Base-by-base conservation (phyloP, 2,329 filamentous ascomycete genomes). In the Ophiostoma pallidulum region DNA sequence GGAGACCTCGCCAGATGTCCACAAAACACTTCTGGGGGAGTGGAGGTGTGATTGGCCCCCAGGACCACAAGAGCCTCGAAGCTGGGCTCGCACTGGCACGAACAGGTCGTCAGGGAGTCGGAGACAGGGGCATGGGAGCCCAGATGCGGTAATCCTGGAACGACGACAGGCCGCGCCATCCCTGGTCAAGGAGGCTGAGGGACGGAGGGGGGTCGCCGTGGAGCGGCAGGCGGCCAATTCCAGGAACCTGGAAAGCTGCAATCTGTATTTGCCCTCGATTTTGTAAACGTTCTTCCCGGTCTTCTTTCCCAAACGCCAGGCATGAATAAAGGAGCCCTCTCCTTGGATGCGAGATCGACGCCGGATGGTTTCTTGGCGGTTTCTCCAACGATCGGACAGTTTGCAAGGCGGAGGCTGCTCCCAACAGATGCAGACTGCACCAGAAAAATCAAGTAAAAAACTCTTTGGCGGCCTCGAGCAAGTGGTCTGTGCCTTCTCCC, bases 11-110 rank as follows among this genome's bases (percentile, higher is more conserved):
- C 35, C 36, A 28, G 24, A 45, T 22, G 22, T 45, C n/a, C 32
- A 37, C 32, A 36, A 38, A 45, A 45, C 43, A 38, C 33, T 29
- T 10, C 36, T 41, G 22, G 29, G 12, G 28, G 39, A 35, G 47
- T 45, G 41, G 41, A 38, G 48, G 43, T 46, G 48, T 50, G 48
- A 47, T 50, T 36, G 33, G 20, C 48, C 22, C 20, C 43, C 26
- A 36, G 37, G 48, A 50, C 48, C 48, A 36, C n/a, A 32, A 38
- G 16, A 2, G 22, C 33, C 7, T 4, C 14, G 22, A 29, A 4
- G 8, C 42, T 45, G 42, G 42, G 35, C 20, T n/a, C 14, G 31
- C 31, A n/a, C n/a, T n/a, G n/a, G n/a, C n/a, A n/a, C n/a, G n/a
- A n/a, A n/a, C n/a, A n/a, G n/a, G n/a, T n/a, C n/a, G n/a, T n/a